Evolutionary conservation across 2,329 filamentous ascomycete genomes (phyloP).

Genomic region (Nakataea oryzae): DNA sequence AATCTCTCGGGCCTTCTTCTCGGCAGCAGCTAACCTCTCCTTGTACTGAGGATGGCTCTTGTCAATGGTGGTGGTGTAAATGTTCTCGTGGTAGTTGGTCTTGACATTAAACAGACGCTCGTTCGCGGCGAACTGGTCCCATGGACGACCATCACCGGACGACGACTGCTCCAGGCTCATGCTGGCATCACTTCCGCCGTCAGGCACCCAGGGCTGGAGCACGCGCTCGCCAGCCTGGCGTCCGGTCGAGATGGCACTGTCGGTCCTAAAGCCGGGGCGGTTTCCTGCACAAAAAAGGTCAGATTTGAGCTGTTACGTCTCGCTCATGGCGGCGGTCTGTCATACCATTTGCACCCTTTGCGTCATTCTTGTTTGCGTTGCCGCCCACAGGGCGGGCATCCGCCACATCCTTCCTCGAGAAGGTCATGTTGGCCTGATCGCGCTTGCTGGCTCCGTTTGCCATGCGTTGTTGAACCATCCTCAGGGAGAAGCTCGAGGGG

Average conservation of each 20-base stretch:
- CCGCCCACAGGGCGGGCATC: slow-evolving; percentile 14
- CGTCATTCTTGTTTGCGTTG: slow-evolving; percentile 21
- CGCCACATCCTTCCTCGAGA: slow-evolving; percentile 20
- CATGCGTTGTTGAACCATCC: slow-evolving; percentile 21
- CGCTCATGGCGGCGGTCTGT: neutral
- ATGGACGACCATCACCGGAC: slow-evolving; percentile 36
- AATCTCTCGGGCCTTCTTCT: slow-evolving; percentile 81
- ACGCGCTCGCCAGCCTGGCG: slow-evolving; percentile 60
- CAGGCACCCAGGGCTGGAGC: slow-evolving; percentile 74
- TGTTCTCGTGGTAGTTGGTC: slow-evolving; percentile 86
- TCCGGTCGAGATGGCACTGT: slow-evolving; percentile 74
- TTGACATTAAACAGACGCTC: slow-evolving; percentile 78
- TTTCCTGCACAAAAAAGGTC: slow-evolving; percentile 37
- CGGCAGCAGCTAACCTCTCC: slow-evolving; percentile 66
- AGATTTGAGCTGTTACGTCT: neutral
- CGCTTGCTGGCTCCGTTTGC: slow-evolving; percentile 18
- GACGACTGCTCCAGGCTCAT: slow-evolving; percentile 58
- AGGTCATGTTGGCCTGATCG: slow-evolving; percentile 20
- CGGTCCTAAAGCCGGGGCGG: slow-evolving; percentile 67
- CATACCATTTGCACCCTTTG: slow-evolving; percentile 28
- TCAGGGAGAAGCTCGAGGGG: slow-evolving; percentile 16
- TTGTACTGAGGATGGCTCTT: slow-evolving; percentile 73
- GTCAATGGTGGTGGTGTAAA: slow-evolving; percentile 89
- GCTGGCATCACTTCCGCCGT: slow-evolving; percentile 50
- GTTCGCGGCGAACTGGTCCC: slow-evolving; percentile 94